Conservation (phyloP, 805 yeast species). For the Candida patagonica region DNA sequence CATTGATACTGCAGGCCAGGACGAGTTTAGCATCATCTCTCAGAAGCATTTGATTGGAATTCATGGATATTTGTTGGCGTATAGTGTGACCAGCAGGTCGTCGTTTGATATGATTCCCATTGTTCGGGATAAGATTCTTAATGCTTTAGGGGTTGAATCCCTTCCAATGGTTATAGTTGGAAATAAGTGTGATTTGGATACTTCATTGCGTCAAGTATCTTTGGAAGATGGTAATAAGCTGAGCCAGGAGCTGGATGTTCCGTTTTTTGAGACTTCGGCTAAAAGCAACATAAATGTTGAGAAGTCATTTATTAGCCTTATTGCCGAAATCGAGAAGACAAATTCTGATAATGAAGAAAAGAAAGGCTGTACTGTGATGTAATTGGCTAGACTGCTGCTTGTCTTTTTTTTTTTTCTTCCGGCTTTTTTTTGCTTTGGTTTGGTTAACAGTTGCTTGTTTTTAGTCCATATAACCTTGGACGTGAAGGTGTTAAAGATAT, state of each 20-base stretch:
- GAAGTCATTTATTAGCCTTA: slow-evolving; percentile 17
- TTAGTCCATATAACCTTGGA: too few relatives aligned
- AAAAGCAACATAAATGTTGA: slow-evolving; percentile 53
- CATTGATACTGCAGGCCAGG: slow-evolving; percentile 79
- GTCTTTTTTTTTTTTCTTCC: too few relatives aligned
- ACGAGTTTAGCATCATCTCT: slow-evolving; percentile 61
- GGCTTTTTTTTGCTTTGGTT: too few relatives aligned
- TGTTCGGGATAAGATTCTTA: slow-evolving; percentile 64
- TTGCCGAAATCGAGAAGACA: slow-evolving; percentile 19
- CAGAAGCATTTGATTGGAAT: slow-evolving; percentile 61
- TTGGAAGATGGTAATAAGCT: slow-evolving; percentile 40
- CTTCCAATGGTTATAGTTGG: slow-evolving; percentile 67
- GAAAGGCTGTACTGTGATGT: slow-evolving; percentile 6
- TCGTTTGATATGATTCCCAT: slow-evolving; percentile 59
- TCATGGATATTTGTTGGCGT: slow-evolving; percentile 64
- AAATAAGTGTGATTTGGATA: slow-evolving; percentile 49
- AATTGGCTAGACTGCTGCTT: not conserved
- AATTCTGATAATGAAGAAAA: slow-evolving; percentile 9
- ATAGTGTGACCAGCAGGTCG: slow-evolving; percentile 57
- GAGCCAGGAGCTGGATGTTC: slow-evolving; percentile 49
- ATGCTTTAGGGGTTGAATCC: slow-evolving; percentile 45
- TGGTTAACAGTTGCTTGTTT: too few relatives aligned
- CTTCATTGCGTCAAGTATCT: slow-evolving; percentile 47
- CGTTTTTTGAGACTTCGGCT: slow-evolving; percentile 66
- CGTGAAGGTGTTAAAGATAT: too few relatives aligned